phyloP scores from a whole-genome alignment of 2,329 filamentous ascomycete genomes.

The Phaeomoniella chlamydospora region DNA sequence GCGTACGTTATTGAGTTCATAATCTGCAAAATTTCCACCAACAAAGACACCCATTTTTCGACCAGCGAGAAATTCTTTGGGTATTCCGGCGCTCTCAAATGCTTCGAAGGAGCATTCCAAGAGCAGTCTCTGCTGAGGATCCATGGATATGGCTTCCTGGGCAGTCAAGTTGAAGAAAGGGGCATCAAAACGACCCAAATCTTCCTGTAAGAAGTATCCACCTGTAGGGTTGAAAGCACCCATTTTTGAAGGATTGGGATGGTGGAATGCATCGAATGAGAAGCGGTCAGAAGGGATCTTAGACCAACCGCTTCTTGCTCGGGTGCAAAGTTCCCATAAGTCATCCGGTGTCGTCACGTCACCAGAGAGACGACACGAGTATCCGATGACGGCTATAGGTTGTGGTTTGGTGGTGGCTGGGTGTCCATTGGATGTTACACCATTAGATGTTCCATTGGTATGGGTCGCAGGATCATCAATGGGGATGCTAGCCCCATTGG shows the following conservation, averaged over 20 bases:
- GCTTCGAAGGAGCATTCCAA: slow-evolving; percentile 16
- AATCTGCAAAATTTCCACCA: slow-evolving; percentile 16
- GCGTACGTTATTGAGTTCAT: slow-evolving; percentile 14
- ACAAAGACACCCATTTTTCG: slow-evolving; percentile 16
- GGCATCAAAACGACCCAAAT: slow-evolving; percentile 17
- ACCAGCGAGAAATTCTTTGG: slow-evolving; percentile 12
- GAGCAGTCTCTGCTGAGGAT: slow-evolving; percentile 14
- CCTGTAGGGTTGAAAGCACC: slow-evolving; percentile 1
- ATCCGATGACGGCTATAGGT: slow-evolving; percentile 12
- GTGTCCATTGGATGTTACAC: no score
- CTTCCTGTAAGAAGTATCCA: slow-evolving; percentile 14
- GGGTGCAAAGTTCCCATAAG: slow-evolving; percentile 33
- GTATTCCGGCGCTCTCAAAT: slow-evolving; percentile 14
- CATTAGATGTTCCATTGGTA: no score
- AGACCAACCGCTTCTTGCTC: slow-evolving; percentile 35
- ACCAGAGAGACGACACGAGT: slow-evolving; percentile 10
- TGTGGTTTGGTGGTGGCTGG: no score
- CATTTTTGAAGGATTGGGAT: background rate
- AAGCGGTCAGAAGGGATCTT: slow-evolving; percentile 2
- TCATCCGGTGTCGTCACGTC: slow-evolving; percentile 7
- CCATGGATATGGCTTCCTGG: slow-evolving; percentile 2
- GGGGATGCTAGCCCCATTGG: no score
- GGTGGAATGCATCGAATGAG: background rate
- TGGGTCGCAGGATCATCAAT: no score
- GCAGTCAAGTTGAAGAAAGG: slow-evolving; percentile 19